Evolutionary conservation across 2,329 filamentous ascomycete genomes (phyloP), one percentile per base, ranked within the genome.

Genomic region (Escovopsis sp.): DNA sequence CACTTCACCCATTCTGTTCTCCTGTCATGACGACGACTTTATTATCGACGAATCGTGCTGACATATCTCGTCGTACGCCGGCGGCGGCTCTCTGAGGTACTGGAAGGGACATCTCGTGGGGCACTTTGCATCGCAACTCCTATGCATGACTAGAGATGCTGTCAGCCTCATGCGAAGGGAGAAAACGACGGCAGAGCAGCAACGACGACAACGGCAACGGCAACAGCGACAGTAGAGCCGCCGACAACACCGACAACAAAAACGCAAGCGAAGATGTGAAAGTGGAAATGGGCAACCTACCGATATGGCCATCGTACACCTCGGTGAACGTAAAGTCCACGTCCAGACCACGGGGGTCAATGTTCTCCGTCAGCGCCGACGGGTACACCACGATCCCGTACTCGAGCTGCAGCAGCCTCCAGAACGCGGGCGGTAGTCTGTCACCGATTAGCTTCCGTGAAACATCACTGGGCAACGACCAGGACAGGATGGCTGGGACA

Each of bases 341-440:
- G 1, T 48, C 53, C 27, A 60, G 33, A 0, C 53, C 56, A 7
- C 43, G 44, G 9, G 54, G 39, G 17, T 55, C 50, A 18, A 60
- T 43, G 7, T 53, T 46, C 37, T 60, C 57, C 9, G 51, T 56
- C 37, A 60, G 43, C 4, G 57, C 57, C 1, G 56, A 58, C 3
- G 57, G 57, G 35, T 59, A 60, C 16, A 60, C 53, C n/a, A 60
- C 43, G 30, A 60, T 60, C 27, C 57, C 57, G 19, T 57, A 60
- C 34, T 60, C 56, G 6, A 48, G 39, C 25, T 58, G 54, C 12
- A 60, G 46, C 7, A 58, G 45, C 18, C 51, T 43, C 57, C 57
- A 60, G 35, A 60, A 60, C 35, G 55, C 53, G 2, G 49, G 41
- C 10, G 57, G 57, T 12, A 59, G 40, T 25, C 57, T 60, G 31